Conservation (phyloP, 768 basidiomycete species). For the Lactarius sanguifluus region DNA sequence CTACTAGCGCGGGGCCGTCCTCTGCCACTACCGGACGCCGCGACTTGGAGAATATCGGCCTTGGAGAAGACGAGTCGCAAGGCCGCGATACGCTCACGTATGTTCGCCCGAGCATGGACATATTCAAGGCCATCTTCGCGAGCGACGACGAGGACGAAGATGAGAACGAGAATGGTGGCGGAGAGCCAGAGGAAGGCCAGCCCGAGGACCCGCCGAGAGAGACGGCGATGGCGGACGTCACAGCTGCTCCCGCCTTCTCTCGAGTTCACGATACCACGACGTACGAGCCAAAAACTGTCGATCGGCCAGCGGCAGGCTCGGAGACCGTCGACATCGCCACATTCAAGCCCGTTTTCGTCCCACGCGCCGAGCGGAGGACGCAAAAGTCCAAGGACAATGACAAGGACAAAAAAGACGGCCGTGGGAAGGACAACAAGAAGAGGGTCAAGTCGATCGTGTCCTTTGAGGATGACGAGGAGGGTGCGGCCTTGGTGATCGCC, state of each 20-base stretch:
- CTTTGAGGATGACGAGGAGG: slow-evolving; percentile 75
- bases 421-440: slow-evolving; percentile 52
- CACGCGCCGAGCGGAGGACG: slow-evolving; percentile 46
- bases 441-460: slow-evolving; percentile 61
- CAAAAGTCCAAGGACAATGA: slow-evolving; percentile 34
- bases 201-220: not conserved
- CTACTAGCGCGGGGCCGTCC: not conserved
- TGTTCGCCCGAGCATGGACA: slow-evolving; percentile 81
- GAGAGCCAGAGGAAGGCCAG: slow-evolving; percentile 30
- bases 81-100: slow-evolving; percentile 88
- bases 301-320: slow-evolving; percentile 16
- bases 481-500: slow-evolving; percentile 35
- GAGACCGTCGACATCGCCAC: slow-evolving; percentile 55
- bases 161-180: slow-evolving; percentile 39
- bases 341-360: slow-evolving; percentile 89
- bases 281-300: slow-evolving; percentile 22
- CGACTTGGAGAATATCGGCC: slow-evolving; percentile 79
- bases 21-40: slow-evolving; percentile 28
- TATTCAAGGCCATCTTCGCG: slow-evolving; percentile 98
- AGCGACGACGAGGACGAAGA: slow-evolving; percentile 90
- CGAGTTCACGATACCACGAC: slow-evolving; percentile 19
- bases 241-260: slow-evolving; percentile 19
- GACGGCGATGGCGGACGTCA: no score
- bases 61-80: slow-evolving; percentile 91
- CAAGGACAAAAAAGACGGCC: slow-evolving; percentile 31